Evolutionary conservation across 2,329 filamentous ascomycete genomes (phyloP).

Genomic region (Didymella sp.): DNA sequence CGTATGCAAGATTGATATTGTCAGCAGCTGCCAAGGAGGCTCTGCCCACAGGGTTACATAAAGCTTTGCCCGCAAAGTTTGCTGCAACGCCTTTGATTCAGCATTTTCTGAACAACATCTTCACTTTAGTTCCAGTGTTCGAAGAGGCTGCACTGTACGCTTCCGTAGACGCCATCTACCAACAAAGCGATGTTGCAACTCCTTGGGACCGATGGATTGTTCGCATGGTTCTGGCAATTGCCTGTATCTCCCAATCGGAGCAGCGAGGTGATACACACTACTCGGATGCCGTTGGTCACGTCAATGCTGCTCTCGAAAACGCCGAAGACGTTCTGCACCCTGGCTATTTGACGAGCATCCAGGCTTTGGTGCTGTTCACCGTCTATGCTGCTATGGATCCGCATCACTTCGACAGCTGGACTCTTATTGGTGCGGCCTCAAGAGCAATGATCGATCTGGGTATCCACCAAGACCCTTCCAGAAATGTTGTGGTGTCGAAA

Average conservation of each 20-base stretch:
- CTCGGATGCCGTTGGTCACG: slow-evolving; percentile 65
- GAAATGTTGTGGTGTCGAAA: slow-evolving; percentile 71
- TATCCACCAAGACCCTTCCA: slow-evolving; percentile 87
- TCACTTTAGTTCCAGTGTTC: slow-evolving; percentile 81
- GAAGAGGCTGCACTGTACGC: slow-evolving; percentile 79
- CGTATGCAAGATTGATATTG: slow-evolving; percentile 86
- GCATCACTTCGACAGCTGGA: slow-evolving; percentile 92
- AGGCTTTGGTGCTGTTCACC: slow-evolving; percentile 83
- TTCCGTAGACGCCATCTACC: slow-evolving; percentile 82
- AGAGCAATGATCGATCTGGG: slow-evolving; percentile 88
- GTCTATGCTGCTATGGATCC: slow-evolving; percentile 92
- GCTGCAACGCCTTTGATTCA: slow-evolving; percentile 74
- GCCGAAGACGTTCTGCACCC: slow-evolving; percentile 85
- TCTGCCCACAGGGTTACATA: slow-evolving; percentile 66
- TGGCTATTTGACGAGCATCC: slow-evolving; percentile 83
- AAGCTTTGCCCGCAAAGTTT: slow-evolving; percentile 73
- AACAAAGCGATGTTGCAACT: slow-evolving; percentile 67
- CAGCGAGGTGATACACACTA: slow-evolving; percentile 69
- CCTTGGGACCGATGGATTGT: slow-evolving; percentile 82
- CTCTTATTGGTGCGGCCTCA: slow-evolving; percentile 87
- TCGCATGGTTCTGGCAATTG: slow-evolving; percentile 87
- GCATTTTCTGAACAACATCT: slow-evolving; percentile 84
- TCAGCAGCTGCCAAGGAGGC: slow-evolving; percentile 80
- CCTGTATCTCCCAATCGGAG: slow-evolving; percentile 75
- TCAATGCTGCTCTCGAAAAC: slow-evolving; percentile 73